Conservation (phyloP, 495 filamentous ascomycete species). For the Cetradonia linearis region DNA sequence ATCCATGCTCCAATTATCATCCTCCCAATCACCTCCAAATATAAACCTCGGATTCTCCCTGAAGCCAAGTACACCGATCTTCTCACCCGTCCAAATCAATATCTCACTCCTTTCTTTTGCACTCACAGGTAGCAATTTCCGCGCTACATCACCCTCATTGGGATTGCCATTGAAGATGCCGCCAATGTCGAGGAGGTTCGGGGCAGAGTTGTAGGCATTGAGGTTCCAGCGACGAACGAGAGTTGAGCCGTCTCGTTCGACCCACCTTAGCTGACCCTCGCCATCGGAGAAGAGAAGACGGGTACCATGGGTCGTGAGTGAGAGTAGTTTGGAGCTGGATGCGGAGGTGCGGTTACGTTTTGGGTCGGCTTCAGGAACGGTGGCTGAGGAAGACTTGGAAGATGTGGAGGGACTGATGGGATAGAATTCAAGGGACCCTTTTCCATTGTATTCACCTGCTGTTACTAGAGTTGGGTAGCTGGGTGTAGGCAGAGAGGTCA, state of each 20-base stretch:
- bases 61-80: slow-evolving; percentile 58
- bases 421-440: slow-evolving; percentile 86
- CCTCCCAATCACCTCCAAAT: slow-evolving; percentile 25
- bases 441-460: slow-evolving; percentile 89
- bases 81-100: slow-evolving; percentile 72
- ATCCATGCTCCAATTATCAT: slow-evolving; percentile 25
- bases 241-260: slow-evolving; percentile 78
- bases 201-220: slow-evolving; percentile 29
- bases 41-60: slow-evolving; percentile 38
- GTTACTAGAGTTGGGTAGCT: slow-evolving; percentile 61
- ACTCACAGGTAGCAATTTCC: slow-evolving; percentile 56
- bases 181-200: neutral
- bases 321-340: slow-evolving; percentile 69
- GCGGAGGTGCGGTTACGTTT: slow-evolving; percentile 78
- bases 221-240: slow-evolving; percentile 67
- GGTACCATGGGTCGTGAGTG: slow-evolving; percentile 74
- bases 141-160: slow-evolving; percentile 51
- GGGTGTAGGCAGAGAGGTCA: slow-evolving; percentile 55
- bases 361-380: neutral
- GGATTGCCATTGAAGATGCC: slow-evolving; percentile 27
- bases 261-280: slow-evolving; percentile 79
- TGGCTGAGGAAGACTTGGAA: slow-evolving; percentile 8
- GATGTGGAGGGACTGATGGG: slow-evolving; percentile 37
- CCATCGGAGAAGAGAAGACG: slow-evolving; percentile 77
- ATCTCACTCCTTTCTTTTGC: slow-evolving; percentile 49